A percentile compares a stretch with the other conserved stretches of the same genome.
These are phyloP conservation scores for Uronychia binucleata DNA, from an alignment of 73 alveolate species.

Conservation along the genomic window DNA sequence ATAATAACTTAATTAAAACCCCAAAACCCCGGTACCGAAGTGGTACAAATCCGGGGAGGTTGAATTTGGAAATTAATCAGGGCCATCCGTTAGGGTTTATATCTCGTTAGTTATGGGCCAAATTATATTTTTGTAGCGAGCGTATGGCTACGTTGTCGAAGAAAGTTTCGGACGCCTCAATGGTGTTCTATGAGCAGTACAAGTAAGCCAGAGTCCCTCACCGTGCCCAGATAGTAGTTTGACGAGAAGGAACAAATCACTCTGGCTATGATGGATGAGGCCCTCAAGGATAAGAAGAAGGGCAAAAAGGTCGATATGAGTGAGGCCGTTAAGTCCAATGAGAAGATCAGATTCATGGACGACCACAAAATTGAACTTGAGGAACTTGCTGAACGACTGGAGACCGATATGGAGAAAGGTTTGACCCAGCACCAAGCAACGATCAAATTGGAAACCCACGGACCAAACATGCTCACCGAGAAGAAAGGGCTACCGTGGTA, in stretches of 20 bases:
- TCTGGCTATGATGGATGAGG: conserved; percentile 35
- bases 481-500: conserved; percentile 82
- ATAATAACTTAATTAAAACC: no score
- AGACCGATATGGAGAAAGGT: conserved; percentile 75
- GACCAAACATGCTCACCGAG: conserved; percentile 80
- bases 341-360: conserved; percentile 68
- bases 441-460: conserved; percentile 40
- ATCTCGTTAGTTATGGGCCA: neutral
- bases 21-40: no score
- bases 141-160: neutral
- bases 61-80: neutral
- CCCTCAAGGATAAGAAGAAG: conserved; percentile 13
- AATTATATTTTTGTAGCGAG: neutral
- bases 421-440: conserved; percentile 66
- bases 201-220: neutral
- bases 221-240: neutral
- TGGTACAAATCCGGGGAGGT: no score
- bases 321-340: conserved; percentile 43
- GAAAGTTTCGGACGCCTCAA: neutral
- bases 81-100: conserved; percentile 1
- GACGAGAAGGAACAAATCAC: conserved; percentile 7
- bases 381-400: conserved; percentile 57
- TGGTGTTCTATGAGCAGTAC: conserved; percentile 1
- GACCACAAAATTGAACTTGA: conserved; percentile 70
- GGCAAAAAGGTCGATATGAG: conserved; percentile 36